Evolutionary conservation across 169 alveolate species (phyloP).

Genomic region (Plasmodium knowlesi): DNA sequence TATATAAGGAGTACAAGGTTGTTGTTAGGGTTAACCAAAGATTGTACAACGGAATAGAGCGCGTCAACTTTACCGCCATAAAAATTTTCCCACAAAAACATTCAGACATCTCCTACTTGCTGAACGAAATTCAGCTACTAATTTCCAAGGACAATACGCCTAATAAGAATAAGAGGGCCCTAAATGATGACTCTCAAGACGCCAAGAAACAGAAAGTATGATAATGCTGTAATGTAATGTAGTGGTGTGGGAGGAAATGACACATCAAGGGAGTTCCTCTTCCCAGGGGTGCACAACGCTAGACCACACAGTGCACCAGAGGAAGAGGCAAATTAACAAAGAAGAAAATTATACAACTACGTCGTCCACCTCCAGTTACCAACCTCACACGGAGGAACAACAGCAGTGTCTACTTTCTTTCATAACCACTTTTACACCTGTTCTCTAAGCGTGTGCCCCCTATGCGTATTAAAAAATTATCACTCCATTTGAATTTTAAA

Average conservation of each 20-base stretch:
- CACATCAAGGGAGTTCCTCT: too few species aligned
- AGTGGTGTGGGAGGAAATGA: too few species aligned
- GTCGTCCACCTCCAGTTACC: background rate
- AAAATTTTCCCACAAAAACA: constrained; percentile 60
- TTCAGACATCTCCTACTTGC: constrained; percentile 36
- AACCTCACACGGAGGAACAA: background rate
- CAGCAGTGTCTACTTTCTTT: background rate
- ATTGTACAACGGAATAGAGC: constrained; percentile 60
- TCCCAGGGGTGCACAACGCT: too few species aligned
- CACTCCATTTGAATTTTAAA: background rate
- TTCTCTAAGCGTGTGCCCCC: background rate
- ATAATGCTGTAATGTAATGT: background rate
- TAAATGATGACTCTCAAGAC: constrained; percentile 29
- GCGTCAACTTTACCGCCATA: constrained; percentile 73
- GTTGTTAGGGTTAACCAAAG: constrained; percentile 60
- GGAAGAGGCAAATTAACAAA: background rate
- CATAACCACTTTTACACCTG: background rate
- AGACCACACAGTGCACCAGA: background rate
- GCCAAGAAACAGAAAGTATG: constrained; percentile 48
- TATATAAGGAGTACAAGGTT: constrained; percentile 74
- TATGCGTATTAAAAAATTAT: background rate
- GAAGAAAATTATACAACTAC: background rate
- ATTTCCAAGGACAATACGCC: constrained; percentile 14
- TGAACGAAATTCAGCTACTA: constrained; percentile 50
- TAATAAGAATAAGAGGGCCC: constrained; percentile 34